Conservation (phyloP, 1,139 yeast species). For the Blastobotrys ciferrii region DNA sequence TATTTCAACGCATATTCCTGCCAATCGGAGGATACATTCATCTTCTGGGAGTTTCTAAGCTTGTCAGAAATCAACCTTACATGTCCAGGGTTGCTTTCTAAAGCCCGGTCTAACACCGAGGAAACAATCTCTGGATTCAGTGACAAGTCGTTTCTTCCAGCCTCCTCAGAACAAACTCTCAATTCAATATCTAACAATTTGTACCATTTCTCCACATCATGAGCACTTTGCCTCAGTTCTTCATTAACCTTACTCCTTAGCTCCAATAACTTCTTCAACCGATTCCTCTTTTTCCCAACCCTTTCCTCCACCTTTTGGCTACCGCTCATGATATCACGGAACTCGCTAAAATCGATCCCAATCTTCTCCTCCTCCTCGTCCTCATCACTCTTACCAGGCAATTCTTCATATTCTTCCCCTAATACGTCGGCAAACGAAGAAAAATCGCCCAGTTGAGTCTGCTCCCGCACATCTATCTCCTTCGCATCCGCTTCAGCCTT, state of each 20-base stretch:
- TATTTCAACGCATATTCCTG: conserved; percentile 12
- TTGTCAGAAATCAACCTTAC: conserved; percentile 5
- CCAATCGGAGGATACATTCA: conserved; percentile 14
- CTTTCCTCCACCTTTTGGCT: neutral
- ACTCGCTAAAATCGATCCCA: conserved; percentile 3
- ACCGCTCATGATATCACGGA: neutral
- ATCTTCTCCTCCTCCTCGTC: neutral
- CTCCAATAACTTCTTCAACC: neutral
- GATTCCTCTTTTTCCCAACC: neutral
- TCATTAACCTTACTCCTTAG: neutral
- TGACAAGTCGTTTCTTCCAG: conserved; percentile 8
- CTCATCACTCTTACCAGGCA: neutral
- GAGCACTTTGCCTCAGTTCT: conserved; percentile 7
- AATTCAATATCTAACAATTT: conserved; percentile 11
- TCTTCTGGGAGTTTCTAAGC: neutral
- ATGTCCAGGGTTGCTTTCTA: conserved; percentile 16
- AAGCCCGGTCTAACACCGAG: conserved; percentile 16
- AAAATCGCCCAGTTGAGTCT: neutral
- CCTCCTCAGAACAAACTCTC: conserved; percentile 11
- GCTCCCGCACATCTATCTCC: neutral
- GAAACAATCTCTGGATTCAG: conserved; percentile 12
- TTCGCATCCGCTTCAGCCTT: neutral
- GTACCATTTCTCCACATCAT: conserved; percentile 14
- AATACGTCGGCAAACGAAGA: neutral
- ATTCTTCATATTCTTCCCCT: neutral